Evolutionary conservation across 2,329 filamentous ascomycete genomes (phyloP).

Genomic region (Harringtonia aguacate): DNA sequence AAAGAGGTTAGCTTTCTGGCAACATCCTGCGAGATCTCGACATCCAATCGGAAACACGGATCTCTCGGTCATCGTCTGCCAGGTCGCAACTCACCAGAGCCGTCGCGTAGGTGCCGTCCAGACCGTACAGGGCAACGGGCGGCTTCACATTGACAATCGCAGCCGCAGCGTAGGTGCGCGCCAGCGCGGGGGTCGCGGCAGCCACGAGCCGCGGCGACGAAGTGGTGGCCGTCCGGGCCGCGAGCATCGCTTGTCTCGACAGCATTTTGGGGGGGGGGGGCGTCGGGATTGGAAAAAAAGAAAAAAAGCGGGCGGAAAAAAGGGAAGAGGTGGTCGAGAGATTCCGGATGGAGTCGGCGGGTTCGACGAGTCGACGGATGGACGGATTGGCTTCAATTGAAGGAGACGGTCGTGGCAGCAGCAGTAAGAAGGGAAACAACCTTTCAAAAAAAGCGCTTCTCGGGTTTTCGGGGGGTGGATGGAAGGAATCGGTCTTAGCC

Average conservation of each 20-base stretch:
- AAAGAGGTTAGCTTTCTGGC: too few species aligned
- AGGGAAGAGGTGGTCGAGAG: not conserved
- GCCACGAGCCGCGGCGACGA: conserved; percentile 44
- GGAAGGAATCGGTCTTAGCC: conserved; percentile 9
- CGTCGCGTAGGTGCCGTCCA: conserved; percentile 97
- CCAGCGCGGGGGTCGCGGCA: conserved; percentile 59
- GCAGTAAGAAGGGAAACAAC: not conserved
- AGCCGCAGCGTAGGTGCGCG: conserved; percentile 69
- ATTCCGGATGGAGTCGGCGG: too few species aligned
- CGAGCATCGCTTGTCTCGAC: conserved; percentile 43
- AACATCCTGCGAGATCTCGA: too few species aligned
- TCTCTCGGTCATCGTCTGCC: not conserved
- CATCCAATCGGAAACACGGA: not conserved
- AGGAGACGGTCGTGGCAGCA: too few species aligned
- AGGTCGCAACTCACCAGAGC: conserved; percentile 95
- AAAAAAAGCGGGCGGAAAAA: not conserved
- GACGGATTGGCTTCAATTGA: not conserved
- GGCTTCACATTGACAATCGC: conserved; percentile 66
- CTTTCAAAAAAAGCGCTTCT: conserved; percentile 10
- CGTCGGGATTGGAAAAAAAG: conserved; percentile 13
- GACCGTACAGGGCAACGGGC: conserved; percentile 82
- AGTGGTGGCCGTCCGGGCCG: conserved; percentile 41
- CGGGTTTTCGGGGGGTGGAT: conserved; percentile 17
- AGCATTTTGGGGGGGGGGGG: conserved; percentile 35
- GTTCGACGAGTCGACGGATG: not conserved